Evolutionary conservation across 208 protist species (phyloP).

Genomic region (Acanthamoeba comandoni): DNA sequence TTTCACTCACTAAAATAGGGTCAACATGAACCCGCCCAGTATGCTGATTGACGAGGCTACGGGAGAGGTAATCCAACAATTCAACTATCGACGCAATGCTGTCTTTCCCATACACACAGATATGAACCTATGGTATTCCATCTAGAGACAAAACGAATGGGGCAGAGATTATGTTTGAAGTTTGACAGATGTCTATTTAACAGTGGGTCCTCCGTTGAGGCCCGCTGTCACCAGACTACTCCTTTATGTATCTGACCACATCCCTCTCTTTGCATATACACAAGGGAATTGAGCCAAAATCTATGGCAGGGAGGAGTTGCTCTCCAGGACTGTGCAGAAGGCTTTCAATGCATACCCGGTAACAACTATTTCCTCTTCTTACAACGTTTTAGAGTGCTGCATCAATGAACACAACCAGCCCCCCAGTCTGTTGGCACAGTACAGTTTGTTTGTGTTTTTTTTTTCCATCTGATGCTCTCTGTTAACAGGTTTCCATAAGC

Average conservation of each 20-base stretch:
- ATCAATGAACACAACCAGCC: too few species aligned
- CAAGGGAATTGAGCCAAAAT: conserved; percentile 8
- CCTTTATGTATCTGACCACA: background rate
- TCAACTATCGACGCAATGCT: conserved; percentile 14
- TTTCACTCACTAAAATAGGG: background rate
- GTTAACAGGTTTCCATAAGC: conserved; percentile 40
- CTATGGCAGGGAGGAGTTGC: conserved; percentile 47
- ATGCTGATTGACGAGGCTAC: conserved; percentile 4
- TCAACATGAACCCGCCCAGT: conserved; percentile 10
- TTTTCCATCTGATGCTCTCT: background rate
- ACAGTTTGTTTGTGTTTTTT: too few species aligned
- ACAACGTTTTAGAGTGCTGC: too few species aligned
- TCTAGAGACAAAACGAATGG: too few species aligned
- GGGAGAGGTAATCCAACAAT: background rate
- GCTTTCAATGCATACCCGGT: conserved; percentile 58
- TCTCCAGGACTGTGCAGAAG: conserved; percentile 36
- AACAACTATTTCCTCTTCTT: too few species aligned
- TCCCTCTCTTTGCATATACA: background rate
- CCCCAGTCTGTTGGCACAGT: too few species aligned
- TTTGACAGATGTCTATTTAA: background rate
- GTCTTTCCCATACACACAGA: conserved; percentile 51
- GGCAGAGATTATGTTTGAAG: too few species aligned
- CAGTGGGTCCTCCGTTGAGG: background rate
- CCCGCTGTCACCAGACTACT: background rate
- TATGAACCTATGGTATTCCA: conserved; percentile 70